Percentiles rank a stretch among this genome's conserved stretches.
phyloP scores from a whole-genome alignment of 768 basidiomycete genomes.

The Suillus variegatus region DNA sequence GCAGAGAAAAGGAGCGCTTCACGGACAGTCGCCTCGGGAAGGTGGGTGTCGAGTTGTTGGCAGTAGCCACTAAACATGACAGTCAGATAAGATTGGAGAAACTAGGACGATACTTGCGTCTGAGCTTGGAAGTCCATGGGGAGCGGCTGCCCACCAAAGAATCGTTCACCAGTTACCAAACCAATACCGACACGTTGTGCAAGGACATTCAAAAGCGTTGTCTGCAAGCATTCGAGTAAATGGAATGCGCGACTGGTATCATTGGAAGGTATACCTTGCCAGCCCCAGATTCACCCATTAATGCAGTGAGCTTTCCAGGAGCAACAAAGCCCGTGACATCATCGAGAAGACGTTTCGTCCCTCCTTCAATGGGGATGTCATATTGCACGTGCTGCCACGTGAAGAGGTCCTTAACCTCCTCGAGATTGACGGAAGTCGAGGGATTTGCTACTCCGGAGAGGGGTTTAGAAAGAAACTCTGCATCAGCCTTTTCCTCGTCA shows the following conservation, averaged over 20 bases:
- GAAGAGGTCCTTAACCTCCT: conserved; percentile 53
- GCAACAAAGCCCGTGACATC: conserved; percentile 79
- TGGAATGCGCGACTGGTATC: neutral
- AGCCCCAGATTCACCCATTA: conserved; percentile 66
- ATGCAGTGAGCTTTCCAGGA: conserved; percentile 77
- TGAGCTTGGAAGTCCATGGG: conserved; percentile 56
- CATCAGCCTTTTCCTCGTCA: conserved; percentile 31
- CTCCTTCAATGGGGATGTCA: conserved; percentile 62
- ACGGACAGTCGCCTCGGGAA: conserved; percentile 71
- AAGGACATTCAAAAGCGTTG: conserved; percentile 51
- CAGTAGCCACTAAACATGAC: conserved; percentile 67
- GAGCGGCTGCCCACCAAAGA: conserved; percentile 45
- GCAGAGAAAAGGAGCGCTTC: conserved; percentile 84
- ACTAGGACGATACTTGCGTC: conserved; percentile 35
- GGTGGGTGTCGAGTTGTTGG: conserved; percentile 85
- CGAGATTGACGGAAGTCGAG: neutral
- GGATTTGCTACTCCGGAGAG: neutral
- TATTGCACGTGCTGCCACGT: conserved; percentile 80
- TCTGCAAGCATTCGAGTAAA: conserved; percentile 37
- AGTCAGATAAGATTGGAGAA: neutral
- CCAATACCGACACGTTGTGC: conserved; percentile 41
- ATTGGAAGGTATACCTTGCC: conserved; percentile 38
- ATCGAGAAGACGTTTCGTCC: conserved; percentile 59
- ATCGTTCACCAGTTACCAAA: conserved; percentile 40
- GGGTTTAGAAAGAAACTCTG: neutral